These are phyloP conservation scores for Metschnikowia chrysomelidarum DNA, from an alignment of 805 yeast species.

Conservation along the genomic window DNA sequence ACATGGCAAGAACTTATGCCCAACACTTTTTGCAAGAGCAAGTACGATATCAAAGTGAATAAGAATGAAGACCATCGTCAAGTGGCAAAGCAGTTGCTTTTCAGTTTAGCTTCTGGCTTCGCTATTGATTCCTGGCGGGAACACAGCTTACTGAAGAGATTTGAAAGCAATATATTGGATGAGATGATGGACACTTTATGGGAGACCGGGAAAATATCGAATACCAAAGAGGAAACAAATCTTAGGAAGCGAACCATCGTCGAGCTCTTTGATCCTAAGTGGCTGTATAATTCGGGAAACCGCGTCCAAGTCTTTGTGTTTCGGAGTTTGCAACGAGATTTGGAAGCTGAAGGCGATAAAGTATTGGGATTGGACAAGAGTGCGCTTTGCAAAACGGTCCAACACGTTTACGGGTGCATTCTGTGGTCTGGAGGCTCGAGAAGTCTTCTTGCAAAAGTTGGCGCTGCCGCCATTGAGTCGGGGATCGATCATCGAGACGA, in stretches of 20 bases:
- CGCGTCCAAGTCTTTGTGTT: too few species aligned
- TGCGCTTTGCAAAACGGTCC: constrained; percentile 4
- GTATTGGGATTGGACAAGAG: neutral
- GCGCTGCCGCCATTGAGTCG: constrained; percentile 1
- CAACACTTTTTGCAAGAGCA: constrained; percentile 3
- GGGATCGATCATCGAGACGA: neutral
- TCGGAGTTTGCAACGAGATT: neutral
- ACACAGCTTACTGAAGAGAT: constrained; percentile 3
- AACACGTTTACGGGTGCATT: constrained; percentile 2
- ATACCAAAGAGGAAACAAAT: too few species aligned
- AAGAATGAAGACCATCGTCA: neutral
- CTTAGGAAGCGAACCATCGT: too few species aligned
- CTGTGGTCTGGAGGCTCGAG: constrained; percentile 7
- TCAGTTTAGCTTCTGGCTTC: constrained; percentile 9
- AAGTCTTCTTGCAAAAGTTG: neutral
- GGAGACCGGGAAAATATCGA: constrained; percentile 6
- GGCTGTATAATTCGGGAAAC: too few species aligned
- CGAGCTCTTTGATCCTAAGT: too few species aligned
- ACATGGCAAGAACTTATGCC: constrained; percentile 8
- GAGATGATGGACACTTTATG: constrained; percentile 6
- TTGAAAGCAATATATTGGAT: constrained; percentile 2
- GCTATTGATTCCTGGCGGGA: constrained; percentile 4
- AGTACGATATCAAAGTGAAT: constrained; percentile 8
- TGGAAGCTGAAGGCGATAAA: neutral
- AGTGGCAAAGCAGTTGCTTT: constrained; percentile 2